Evolutionary conservation across 2,329 filamentous ascomycete genomes (phyloP).

Genomic region (Exophiala calicioides): DNA sequence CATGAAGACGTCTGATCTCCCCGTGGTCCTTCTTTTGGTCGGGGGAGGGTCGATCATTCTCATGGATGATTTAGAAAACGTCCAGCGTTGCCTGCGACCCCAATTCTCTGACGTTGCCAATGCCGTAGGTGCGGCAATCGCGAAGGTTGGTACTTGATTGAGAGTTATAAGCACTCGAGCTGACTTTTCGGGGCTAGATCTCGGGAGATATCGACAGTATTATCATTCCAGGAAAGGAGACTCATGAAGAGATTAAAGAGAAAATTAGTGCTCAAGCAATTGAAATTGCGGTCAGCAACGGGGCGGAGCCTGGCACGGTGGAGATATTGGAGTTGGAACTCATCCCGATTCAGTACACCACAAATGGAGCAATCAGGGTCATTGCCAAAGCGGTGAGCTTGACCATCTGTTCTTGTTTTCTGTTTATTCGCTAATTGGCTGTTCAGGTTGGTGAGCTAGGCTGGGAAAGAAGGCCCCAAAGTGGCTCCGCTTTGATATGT

Average conservation of each 20-base stretch:
- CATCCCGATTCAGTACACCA: conserved; percentile 41
- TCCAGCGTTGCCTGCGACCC: conserved; percentile 58
- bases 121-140: conserved; percentile 65
- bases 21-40: conserved; percentile 62
- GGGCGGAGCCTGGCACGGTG: conserved; percentile 36
- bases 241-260: conserved; percentile 15
- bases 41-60: conserved; percentile 64
- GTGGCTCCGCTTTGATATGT: too few species aligned
- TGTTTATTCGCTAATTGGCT: too few species aligned
- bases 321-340: conserved; percentile 41
- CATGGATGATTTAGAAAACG: conserved; percentile 56
- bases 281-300: conserved; percentile 37
- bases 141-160: too few species aligned
- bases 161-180: too few species aligned
- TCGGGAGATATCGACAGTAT: conserved; percentile 34
- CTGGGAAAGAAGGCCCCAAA: too few species aligned
- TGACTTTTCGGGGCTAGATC: too few species aligned
- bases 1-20: conserved; percentile 63
- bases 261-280: conserved; percentile 28
- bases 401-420: too few species aligned
- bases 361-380: too few species aligned
- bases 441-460: too few species aligned
- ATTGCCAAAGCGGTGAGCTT: too few species aligned
- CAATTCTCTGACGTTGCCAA: conserved; percentile 63
- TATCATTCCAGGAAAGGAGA: conserved; percentile 13